Evolutionary conservation across 768 basidiomycete genomes (phyloP).

Genomic region (Termitomyces sp.): DNA sequence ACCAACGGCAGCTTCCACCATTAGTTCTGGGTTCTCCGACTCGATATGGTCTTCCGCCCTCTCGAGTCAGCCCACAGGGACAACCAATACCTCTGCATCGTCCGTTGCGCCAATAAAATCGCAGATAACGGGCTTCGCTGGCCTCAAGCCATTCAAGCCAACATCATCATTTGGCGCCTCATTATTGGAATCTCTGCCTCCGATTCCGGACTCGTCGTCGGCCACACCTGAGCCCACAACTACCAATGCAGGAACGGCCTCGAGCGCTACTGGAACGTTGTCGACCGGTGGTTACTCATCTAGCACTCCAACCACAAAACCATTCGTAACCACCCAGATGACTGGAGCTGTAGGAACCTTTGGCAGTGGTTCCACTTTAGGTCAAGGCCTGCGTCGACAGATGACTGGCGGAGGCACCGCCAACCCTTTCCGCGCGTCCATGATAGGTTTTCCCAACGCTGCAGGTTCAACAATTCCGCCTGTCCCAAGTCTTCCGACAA

Average conservation of each 20-base stretch:
- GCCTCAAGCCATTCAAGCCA: constrained; percentile 80
- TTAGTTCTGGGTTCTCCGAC: constrained; percentile 38
- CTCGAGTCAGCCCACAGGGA: constrained; percentile 48
- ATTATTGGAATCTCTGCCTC: constrained; percentile 66
- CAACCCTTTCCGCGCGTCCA: constrained; percentile 65
- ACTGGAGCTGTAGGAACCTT: constrained; percentile 33
- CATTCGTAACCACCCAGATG: constrained; percentile 24
- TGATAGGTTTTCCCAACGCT: constrained; percentile 25
- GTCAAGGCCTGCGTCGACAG: constrained; percentile 54
- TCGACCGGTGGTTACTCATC: constrained; percentile 7
- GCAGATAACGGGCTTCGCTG: constrained; percentile 49
- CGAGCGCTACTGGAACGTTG: constrained; percentile 8
- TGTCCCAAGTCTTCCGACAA: constrained; percentile 12
- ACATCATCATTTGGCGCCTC: constrained; percentile 75
- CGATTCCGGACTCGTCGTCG: constrained; percentile 57
- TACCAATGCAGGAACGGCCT: constrained; percentile 10
- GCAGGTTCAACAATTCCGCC: constrained; percentile 12
- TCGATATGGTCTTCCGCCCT: constrained; percentile 42
- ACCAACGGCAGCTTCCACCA: constrained; percentile 31
- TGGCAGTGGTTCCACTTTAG: constrained; percentile 31
- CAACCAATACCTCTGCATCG: constrained; percentile 20
- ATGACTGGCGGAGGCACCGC: constrained; percentile 56
- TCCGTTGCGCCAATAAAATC: constrained; percentile 29
- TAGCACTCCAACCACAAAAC: constrained; percentile 13
- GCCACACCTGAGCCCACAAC: constrained; percentile 39